Percentiles rank a stretch among this genome's conserved stretches.
Conservation (phyloP, 306 rosid genomes). For the Trifolium repens region DNA sequence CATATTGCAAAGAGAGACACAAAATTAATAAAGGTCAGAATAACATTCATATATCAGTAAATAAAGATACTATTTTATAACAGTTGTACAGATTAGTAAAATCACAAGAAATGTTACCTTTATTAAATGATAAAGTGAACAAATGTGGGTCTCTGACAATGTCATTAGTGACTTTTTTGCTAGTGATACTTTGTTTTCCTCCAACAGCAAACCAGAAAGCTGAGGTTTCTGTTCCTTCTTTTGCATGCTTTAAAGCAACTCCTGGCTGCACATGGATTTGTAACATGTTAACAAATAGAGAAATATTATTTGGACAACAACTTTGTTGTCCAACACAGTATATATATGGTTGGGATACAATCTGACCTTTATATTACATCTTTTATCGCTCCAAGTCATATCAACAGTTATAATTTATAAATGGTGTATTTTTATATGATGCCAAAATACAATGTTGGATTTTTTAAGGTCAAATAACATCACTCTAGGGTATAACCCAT, state of each 20-base stretch:
- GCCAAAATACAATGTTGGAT: too few relatives aligned
- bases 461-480: too few relatives aligned
- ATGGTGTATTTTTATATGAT: too few relatives aligned
- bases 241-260: conserved; percentile 78
- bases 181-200: conserved; percentile 84
- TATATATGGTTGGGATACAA: too few relatives aligned
- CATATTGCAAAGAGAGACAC: conserved; percentile 47
- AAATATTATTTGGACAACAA: background rate
- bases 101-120: conserved; percentile 61
- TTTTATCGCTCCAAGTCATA: too few relatives aligned
- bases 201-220: conserved; percentile 95
- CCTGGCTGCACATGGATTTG: conserved; percentile 77
- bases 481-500: too few relatives aligned
- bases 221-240: conserved; percentile 99
- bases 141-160: conserved; percentile 87
- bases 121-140: conserved; percentile 71
- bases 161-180: conserved; percentile 71
- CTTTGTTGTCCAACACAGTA: background rate
- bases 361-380: too few relatives aligned
- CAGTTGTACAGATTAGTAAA: background rate
- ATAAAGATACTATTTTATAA: conserved; percentile 14
- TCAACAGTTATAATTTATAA: too few relatives aligned
- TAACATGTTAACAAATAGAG: conserved; percentile 38
- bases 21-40: conserved; percentile 54
- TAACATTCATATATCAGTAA: conserved; percentile 47